A percentile compares a stretch with the other conserved stretches of the same genome.
Evolutionary conservation across 2,329 filamentous ascomycete species (phyloP).

Genomic region (Plenodomus biglobosus): DNA sequence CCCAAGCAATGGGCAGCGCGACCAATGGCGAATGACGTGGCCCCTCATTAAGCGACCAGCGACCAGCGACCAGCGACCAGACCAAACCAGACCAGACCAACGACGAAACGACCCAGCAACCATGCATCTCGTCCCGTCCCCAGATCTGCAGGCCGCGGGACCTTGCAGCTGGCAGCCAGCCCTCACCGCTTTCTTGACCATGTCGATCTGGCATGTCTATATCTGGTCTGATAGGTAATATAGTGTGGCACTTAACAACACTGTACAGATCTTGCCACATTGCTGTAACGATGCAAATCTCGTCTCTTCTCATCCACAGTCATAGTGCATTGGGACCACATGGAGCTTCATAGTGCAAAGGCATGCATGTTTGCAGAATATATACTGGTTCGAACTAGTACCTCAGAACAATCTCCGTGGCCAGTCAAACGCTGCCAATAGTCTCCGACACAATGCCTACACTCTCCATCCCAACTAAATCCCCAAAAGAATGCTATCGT

Average conservation of each 20-base stretch:
- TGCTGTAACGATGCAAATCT: not conserved
- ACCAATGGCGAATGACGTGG: slow-evolving; percentile 15
- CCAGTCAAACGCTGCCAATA: not conserved
- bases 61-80: slow-evolving; percentile 9
- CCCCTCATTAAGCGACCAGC: not conserved
- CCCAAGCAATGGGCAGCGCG: no score
- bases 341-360: not conserved
- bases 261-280: not conserved
- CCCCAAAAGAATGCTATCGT: slow-evolving; percentile 20
- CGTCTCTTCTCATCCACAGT: not conserved
- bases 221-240: no score
- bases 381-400: not conserved
- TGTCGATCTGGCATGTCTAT: slow-evolving; percentile 1
- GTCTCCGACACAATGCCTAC: not conserved
- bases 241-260: slow-evolving; percentile 4
- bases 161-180: slow-evolving; percentile 15
- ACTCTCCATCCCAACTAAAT: not conserved
- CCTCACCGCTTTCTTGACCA: slow-evolving; percentile 8
- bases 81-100: no score
- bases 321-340: no score
- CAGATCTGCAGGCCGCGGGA: slow-evolving; percentile 20
- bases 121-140: slow-evolving; percentile 9
- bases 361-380: not conserved
- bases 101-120: no score
- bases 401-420: not conserved